These are phyloP conservation scores for Fusarium xyrophilum DNA, from an alignment of 2,329 filamentous ascomycete species.

Conservation along the genomic window DNA sequence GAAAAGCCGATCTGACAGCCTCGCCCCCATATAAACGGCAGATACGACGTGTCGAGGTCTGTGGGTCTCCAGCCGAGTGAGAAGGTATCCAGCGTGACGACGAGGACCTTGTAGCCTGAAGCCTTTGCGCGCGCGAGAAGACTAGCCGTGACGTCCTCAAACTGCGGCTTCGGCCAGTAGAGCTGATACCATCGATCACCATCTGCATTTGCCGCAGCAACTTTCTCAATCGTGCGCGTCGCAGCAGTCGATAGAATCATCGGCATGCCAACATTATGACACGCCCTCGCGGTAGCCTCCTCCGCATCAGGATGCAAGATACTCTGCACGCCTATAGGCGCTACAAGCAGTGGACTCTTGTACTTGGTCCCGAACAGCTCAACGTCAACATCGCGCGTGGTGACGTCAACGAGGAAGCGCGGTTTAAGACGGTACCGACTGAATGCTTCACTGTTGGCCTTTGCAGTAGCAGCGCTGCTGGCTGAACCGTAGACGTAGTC, in stretches of 20 bases:
- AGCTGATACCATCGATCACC: constrained; percentile 75
- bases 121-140: constrained; percentile 67
- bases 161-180: constrained; percentile 68
- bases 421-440: constrained; percentile 60
- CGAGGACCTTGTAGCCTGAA: constrained; percentile 68
- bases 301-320: constrained; percentile 73
- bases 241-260: constrained; percentile 73
- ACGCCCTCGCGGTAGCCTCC: constrained; percentile 67
- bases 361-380: constrained; percentile 61
- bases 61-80: constrained; percentile 71
- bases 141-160: constrained; percentile 69
- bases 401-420: constrained; percentile 55
- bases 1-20: constrained; percentile 69
- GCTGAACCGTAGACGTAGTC: constrained; percentile 70
- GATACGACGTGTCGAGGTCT: constrained; percentile 69
- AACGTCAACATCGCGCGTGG: constrained; percentile 56
- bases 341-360: constrained; percentile 60
- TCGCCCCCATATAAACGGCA: constrained; percentile 65
- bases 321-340: constrained; percentile 72
- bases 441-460: constrained; percentile 65
- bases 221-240: constrained; percentile 68
- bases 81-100: constrained; percentile 78
- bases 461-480: constrained; percentile 66
- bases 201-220: constrained; percentile 63
- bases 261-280: constrained; percentile 65